Conservation (phyloP, 1,284 basidiomycete species). For the Moniliella sp. region DNA sequence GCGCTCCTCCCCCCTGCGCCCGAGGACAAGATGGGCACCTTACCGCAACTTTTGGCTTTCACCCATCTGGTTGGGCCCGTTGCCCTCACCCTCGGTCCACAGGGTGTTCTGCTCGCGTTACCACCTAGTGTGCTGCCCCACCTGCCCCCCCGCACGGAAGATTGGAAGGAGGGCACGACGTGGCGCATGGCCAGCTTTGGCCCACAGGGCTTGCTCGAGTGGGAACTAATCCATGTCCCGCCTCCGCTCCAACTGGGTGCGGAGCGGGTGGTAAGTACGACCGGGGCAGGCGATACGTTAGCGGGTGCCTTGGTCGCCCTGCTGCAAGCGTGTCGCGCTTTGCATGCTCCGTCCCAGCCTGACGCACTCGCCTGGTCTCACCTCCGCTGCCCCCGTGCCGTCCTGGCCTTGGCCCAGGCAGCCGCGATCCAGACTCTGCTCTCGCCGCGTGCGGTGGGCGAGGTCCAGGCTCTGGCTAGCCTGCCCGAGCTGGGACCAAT, state of each 20-base stretch:
- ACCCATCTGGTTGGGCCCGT: constrained; percentile 2
- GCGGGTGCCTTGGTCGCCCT: constrained; percentile 17
- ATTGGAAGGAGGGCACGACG: not conserved
- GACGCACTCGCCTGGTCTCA: too few species aligned
- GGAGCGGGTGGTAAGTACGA: constrained; percentile 12
- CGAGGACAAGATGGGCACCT: too few species aligned
- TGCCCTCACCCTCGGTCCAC: constrained; percentile 10
- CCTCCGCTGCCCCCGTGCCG: too few species aligned
- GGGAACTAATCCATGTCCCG: constrained; percentile 6
- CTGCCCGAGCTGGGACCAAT: too few species aligned
- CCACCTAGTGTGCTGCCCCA: too few species aligned
- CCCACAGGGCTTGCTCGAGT: not conserved
- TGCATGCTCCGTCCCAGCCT: too few species aligned
- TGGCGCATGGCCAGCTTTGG: constrained; percentile 4
- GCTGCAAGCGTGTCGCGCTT: too few species aligned
- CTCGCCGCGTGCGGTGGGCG: too few species aligned
- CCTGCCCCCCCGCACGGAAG: not conserved
- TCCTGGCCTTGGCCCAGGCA: too few species aligned
- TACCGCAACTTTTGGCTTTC: too few species aligned
- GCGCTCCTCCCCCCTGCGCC: not conserved
- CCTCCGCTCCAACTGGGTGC: constrained; percentile 3
- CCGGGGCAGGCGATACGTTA: constrained; percentile 30
- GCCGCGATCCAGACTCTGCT: too few species aligned
- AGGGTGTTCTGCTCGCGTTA: constrained; percentile 3
- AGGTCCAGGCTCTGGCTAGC: too few species aligned